phyloP scores from a whole-genome alignment of 2,329 filamentous ascomycete species.

The Neofusicoccum ribis region DNA sequence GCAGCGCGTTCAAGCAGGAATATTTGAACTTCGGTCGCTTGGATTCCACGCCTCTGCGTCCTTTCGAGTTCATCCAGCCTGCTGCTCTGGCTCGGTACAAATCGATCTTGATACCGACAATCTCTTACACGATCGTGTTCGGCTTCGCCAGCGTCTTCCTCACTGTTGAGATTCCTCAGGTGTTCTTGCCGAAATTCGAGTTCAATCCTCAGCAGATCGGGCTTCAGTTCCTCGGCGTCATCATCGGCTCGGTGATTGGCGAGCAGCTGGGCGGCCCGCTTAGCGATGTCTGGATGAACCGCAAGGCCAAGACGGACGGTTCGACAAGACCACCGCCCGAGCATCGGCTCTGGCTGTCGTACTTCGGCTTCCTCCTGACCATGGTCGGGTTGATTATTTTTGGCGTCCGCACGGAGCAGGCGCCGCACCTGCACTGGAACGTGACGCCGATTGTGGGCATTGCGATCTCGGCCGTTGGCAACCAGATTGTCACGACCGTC shows the following conservation, averaged over 20 bases:
- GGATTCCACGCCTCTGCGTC: conserved; percentile 52
- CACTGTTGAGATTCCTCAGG: conserved; percentile 61
- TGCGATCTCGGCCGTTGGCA: conserved; percentile 54
- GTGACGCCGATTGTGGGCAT: conserved; percentile 58
- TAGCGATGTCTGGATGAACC: conserved; percentile 56
- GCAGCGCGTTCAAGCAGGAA: conserved; percentile 46
- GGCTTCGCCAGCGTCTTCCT: conserved; percentile 55
- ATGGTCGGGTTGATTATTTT: conserved; percentile 58
- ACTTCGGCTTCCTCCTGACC: conserved; percentile 52
- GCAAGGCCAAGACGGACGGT: conserved; percentile 37
- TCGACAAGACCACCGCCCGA: conserved; percentile 46
- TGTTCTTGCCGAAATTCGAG: conserved; percentile 57
- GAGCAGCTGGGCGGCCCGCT: conserved; percentile 58
- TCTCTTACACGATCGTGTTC: conserved; percentile 60
- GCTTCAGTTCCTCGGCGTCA: conserved; percentile 58
- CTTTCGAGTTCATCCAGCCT: conserved; percentile 55
- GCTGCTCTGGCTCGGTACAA: conserved; percentile 48
- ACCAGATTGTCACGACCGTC: conserved; percentile 63
- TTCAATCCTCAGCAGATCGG: conserved; percentile 60
- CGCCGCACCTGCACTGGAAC: conserved; percentile 50
- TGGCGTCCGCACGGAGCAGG: conserved; percentile 51
- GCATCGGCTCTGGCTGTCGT: conserved; percentile 59
- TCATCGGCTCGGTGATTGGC: conserved; percentile 59
- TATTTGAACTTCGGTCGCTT: conserved; percentile 48
- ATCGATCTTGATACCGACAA: conserved; percentile 52